Evolutionary conservation across 495 filamentous ascomycete genomes (phyloP), one percentile per base, ranked within the genome.

Genomic region (Lophiotrema nucula): DNA sequence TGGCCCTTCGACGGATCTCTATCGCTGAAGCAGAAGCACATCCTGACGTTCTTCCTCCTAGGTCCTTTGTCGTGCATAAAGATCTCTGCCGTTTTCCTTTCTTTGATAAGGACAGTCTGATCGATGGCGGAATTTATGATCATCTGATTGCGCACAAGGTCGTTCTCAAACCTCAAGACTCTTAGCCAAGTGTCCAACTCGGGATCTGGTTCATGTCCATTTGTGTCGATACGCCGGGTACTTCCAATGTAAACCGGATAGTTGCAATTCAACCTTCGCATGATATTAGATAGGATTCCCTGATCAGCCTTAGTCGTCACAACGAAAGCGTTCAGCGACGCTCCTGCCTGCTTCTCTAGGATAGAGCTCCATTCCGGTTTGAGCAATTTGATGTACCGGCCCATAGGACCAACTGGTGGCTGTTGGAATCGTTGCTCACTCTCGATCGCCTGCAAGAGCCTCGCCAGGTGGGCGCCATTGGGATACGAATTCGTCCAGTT

Each of bases 41-140:
- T 80, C 54, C 78, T 83, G 23, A 95, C 91, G 61, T 95, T 90
- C 12, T 71, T 76, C 2, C 86, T 82, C 25, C 73, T 75, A 31
- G 73, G 65, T 6, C 79, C 80, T 27, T 52, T 56, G 10, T 54
- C 35, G 35, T 60, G 38, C 78, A 97, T 88, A 26, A 87, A 79
- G 1, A 80, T 70, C 19, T 85, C 74, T 1, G 86, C 95, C 49
- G 88, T 77, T 11, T 75, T 66, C 16, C 88, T 74, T 38, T 83
- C 72, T 39, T 84, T 79, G 42, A 97, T 84, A 2, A 99, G 70
- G 10, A 96, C 78, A 11, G 85, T 83, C 66, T 97, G 92, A 53
- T 99, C 93, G 42, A 96, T 88, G 6, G 75, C 71, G 64, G 92
- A 78, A 49, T 83, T 84, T 68, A 99, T 89, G 68, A 99, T 87